Evolutionary conservation across 176 grass and related monocot species (phyloP).

Genomic region (Puya raimondii): DNA sequence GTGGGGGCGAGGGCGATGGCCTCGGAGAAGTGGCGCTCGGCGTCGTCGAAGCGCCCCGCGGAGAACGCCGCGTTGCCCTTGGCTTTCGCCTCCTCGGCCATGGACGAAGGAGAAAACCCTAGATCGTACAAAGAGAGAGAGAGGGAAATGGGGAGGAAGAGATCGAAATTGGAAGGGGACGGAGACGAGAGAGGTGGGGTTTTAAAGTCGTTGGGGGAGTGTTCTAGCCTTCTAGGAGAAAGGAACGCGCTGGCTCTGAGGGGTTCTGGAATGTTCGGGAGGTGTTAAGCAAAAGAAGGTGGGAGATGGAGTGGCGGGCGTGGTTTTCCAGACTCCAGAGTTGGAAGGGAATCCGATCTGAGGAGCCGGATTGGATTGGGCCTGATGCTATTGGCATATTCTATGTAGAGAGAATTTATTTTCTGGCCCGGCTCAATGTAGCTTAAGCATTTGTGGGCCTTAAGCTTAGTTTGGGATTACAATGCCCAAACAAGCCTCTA

Average conservation of each 20-base stretch:
- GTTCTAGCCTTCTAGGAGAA: not conserved
- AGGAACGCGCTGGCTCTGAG: not conserved
- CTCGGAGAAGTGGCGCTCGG: conserved; percentile 38
- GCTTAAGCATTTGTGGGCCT: no score
- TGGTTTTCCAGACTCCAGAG: no score
- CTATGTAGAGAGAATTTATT: no score
- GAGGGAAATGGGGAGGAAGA: not conserved
- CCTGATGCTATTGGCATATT: no score
- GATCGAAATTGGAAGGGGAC: no score
- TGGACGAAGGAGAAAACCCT: not conserved
- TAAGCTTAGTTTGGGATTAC: no score
- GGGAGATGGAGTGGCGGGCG: no score
- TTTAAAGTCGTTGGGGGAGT: conserved; percentile 1
- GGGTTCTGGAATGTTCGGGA: conserved; percentile 3
- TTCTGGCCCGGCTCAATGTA: no score
- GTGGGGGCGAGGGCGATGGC: conserved; percentile 23
- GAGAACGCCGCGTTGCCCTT: conserved; percentile 25
- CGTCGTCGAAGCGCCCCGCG: conserved; percentile 29
- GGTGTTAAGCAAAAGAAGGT: not conserved
- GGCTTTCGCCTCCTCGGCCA: conserved; percentile 7
- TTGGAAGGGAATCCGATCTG: no score
- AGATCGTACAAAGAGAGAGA: not conserved
- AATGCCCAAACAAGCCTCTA: no score
- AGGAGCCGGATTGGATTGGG: no score
- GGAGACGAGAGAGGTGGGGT: not conserved